These are phyloP conservation scores for Cladosporium sp. DNA, from an alignment of 2,329 filamentous ascomycete species.

Conservation along the genomic window DNA sequence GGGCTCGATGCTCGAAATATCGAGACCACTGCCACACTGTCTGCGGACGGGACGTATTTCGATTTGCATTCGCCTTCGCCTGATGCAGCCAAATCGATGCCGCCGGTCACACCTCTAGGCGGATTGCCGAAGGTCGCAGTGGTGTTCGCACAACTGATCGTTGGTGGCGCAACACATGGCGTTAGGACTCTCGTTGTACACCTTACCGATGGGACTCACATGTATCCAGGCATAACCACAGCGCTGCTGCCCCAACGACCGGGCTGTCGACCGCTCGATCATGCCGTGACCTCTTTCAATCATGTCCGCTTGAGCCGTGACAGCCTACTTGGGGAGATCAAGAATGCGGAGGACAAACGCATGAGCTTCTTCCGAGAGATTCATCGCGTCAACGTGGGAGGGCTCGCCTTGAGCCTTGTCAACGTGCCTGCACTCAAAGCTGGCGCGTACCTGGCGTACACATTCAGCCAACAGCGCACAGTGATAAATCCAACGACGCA, in stretches of 20 bases:
- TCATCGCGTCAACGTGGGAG: background rate
- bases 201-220: background rate
- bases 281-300: background rate
- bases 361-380: background rate
- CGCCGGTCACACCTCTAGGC: background rate
- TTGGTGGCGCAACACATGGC: background rate
- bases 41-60: background rate
- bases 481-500: background rate
- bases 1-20: conserved; percentile 20
- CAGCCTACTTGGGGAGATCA: background rate
- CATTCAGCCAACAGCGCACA: background rate
- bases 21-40: conserved; percentile 12
- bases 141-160: conserved; percentile 3
- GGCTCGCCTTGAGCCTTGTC: background rate
- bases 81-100: background rate
- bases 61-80: background rate
- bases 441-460: background rate
- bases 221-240: background rate
- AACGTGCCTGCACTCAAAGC: conserved; percentile 1
- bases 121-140: background rate
- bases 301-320: background rate
- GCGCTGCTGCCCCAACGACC: background rate
- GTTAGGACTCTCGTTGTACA: background rate
- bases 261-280: background rate
- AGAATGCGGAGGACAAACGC: background rate